phyloP scores from a whole-genome alignment of 78 protist genomes.

The Dictyostelium purpureum region DNA sequence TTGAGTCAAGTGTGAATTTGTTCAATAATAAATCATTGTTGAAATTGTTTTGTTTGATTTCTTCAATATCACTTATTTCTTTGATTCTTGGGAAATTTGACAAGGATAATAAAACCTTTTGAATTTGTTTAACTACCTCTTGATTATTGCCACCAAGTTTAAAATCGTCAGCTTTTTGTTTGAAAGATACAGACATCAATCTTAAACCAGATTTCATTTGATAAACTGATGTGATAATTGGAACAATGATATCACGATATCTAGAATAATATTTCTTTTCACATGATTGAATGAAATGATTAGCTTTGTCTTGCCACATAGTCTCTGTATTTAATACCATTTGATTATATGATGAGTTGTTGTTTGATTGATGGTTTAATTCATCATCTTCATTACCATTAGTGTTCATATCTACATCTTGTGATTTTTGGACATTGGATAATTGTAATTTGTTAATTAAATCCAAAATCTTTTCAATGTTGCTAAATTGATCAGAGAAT shows the following conservation, averaged over 20 bases:
- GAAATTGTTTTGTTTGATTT: no score
- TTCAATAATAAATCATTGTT: neutral
- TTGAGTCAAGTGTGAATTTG: neutral
- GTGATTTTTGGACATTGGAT: neutral
- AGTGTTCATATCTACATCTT: slow-evolving; percentile 14
- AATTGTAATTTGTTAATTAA: slow-evolving; percentile 12
- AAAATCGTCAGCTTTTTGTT: slow-evolving; percentile 1
- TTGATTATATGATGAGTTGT: neutral
- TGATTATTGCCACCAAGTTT: neutral
- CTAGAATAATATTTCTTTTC: slow-evolving; percentile 12
- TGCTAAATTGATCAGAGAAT: slow-evolving; percentile 36
- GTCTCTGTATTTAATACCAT: slow-evolving; percentile 36
- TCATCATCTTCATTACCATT: no score
- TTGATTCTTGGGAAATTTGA: slow-evolving; percentile 21
- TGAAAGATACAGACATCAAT: slow-evolving; percentile 40
- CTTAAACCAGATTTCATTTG: slow-evolving; percentile 75
- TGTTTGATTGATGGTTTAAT: neutral
- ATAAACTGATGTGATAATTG: slow-evolving; percentile 48
- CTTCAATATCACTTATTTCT: neutral
- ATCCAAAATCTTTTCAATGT: slow-evolving; percentile 37
- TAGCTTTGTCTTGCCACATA: slow-evolving; percentile 79
- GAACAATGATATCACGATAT: slow-evolving; percentile 55
- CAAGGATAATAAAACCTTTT: slow-evolving; percentile 24
- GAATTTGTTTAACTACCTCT: neutral
- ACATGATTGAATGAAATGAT: slow-evolving; percentile 42